Evolutionary conservation across 768 basidiomycete species (phyloP).

Genomic region (Auriscalpium vulgare): DNA sequence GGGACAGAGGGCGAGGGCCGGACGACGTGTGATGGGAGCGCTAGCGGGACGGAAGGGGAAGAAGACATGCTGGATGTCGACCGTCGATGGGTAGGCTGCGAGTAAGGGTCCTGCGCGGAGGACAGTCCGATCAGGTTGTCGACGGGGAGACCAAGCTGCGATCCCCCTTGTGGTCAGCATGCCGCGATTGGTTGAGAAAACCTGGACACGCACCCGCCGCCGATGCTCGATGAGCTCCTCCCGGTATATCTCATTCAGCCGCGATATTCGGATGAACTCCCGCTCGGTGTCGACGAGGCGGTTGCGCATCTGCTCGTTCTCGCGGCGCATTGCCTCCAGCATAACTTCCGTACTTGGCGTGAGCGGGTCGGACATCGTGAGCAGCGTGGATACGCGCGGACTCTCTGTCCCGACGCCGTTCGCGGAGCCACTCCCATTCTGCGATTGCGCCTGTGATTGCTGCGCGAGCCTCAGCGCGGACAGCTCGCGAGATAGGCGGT

Average conservation of each 20-base stretch:
- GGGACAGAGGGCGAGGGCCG: conserved; percentile 50
- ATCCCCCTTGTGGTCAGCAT: not conserved
- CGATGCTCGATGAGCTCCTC: conserved; percentile 79
- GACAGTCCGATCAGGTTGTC: conserved; percentile 70
- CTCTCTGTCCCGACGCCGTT: conserved; percentile 7
- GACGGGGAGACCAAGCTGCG: conserved; percentile 64
- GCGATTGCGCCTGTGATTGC: conserved; percentile 31
- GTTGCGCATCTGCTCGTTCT: conserved; percentile 69
- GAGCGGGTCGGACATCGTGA: conserved; percentile 21
- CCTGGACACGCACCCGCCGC: conserved; percentile 48
- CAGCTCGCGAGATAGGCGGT: conserved; percentile 64
- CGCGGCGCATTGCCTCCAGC: conserved; percentile 67
- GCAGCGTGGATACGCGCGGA: conserved; percentile 9
- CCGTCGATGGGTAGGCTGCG: conserved; percentile 63
- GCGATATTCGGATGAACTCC: conserved; percentile 64
- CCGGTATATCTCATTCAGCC: conserved; percentile 77
- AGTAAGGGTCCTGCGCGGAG: conserved; percentile 54
- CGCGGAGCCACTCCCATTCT: conserved; percentile 16
- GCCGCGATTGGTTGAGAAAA: not conserved
- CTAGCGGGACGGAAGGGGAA: conserved; percentile 33
- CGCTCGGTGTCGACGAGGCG: conserved; percentile 67
- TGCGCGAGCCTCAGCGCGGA: conserved; percentile 55
- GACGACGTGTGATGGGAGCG: conserved; percentile 12
- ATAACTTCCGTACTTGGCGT: conserved; percentile 45
- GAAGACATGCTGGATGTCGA: conserved; percentile 36